Conservation (phyloP, 495 filamentous ascomycete genomes). For the Xanthoparmelia taractica region DNA sequence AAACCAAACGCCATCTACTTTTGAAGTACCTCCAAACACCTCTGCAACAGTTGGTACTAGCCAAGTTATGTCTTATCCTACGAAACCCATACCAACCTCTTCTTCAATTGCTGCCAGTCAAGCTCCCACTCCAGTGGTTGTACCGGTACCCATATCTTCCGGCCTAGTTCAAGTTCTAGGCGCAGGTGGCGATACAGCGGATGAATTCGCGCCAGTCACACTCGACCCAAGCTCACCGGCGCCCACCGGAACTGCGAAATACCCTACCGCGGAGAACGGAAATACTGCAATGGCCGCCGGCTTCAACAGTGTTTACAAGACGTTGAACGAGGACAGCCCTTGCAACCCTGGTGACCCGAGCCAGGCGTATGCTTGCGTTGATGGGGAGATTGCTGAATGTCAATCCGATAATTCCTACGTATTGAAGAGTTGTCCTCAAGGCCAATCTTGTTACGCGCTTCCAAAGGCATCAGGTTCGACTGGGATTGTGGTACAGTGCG, state of each 20-base stretch:
- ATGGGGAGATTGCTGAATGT: constrained; percentile 23
- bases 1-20: neutral
- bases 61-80: neutral
- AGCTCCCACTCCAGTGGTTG: neutral
- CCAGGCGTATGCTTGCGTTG: constrained; percentile 21
- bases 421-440: constrained; percentile 19
- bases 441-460: constrained; percentile 25
- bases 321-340: constrained; percentile 15
- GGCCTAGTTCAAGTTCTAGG: neutral
- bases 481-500: constrained; percentile 24
- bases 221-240: neutral
- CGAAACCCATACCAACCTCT: neutral
- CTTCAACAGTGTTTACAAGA: constrained; percentile 21
- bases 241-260: constrained; percentile 13
- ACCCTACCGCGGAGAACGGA: constrained; percentile 18
- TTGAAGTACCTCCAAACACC: neutral
- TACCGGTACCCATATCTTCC: constrained; percentile 6
- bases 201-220: constrained; percentile 13
- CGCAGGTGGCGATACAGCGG: constrained; percentile 1
- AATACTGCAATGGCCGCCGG: constrained; percentile 19
- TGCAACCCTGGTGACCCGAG: constrained; percentile 20
- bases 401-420: constrained; percentile 20
- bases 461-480: constrained; percentile 12
- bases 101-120: neutral
- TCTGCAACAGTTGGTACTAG: neutral